phyloP scores from a whole-genome alignment of 2,329 filamentous ascomycete genomes.

The Talaromyces sp. region DNA sequence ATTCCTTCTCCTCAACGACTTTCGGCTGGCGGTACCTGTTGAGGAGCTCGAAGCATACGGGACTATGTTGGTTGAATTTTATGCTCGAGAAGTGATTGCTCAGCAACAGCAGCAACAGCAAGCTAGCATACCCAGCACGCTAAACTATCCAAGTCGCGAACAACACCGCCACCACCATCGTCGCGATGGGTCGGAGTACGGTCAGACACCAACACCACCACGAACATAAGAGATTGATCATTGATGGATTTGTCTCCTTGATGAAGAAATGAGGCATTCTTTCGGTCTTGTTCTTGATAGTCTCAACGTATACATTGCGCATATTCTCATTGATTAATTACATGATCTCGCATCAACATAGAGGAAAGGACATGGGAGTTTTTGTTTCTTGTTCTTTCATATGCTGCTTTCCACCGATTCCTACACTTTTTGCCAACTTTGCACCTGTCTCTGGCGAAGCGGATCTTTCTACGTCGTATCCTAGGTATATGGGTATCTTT shows the following conservation, averaged over 20 bases:
- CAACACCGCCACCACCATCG: slow-evolving; percentile 8
- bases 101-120: slow-evolving; percentile 36
- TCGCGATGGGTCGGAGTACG: slow-evolving; percentile 15
- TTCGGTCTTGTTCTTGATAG: neutral
- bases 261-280: slow-evolving; percentile 1
- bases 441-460: slow-evolving; percentile 12
- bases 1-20: slow-evolving; percentile 93
- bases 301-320: neutral
- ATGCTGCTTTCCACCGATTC: neutral
- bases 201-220: slow-evolving; percentile 15
- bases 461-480: slow-evolving; percentile 1
- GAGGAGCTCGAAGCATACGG: slow-evolving; percentile 96
- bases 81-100: slow-evolving; percentile 80
- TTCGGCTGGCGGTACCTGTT: slow-evolving; percentile 84
- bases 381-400: neutral
- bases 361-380: slow-evolving; percentile 16
- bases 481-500: slow-evolving; percentile 1
- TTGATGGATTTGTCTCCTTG: slow-evolving; percentile 1
- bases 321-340: neutral
- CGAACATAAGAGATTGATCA: neutral
- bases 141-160: slow-evolving; percentile 9
- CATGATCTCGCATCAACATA: slow-evolving; percentile 8
- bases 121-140: slow-evolving; percentile 5
- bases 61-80: slow-evolving; percentile 98
- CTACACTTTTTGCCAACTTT: neutral